phyloP scores from a whole-genome alignment of 2,329 filamentous ascomycete species.

The Talaromyces sp. region DNA sequence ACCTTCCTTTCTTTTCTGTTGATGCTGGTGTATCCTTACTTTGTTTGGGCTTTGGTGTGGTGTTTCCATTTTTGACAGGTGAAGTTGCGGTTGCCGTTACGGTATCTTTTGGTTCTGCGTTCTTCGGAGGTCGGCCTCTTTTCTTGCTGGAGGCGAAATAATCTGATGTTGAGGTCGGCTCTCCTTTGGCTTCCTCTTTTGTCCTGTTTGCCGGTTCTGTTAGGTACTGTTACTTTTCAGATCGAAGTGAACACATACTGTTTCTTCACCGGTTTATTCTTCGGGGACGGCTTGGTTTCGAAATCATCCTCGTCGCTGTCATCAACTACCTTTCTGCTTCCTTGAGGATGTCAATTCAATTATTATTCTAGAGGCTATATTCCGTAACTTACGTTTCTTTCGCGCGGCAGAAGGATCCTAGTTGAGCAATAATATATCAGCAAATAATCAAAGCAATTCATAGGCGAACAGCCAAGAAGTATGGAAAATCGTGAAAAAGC shows the following conservation, averaged over 20 bases:
- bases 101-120: constrained; percentile 19
- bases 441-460: not conserved
- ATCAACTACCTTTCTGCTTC: constrained; percentile 64
- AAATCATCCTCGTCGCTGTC: constrained; percentile 74
- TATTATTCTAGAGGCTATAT: not conserved
- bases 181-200: constrained; percentile 46
- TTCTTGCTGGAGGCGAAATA: constrained; percentile 59
- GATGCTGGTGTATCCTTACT: constrained; percentile 32
- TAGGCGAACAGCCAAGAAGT: not conserved
- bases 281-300: constrained; percentile 28
- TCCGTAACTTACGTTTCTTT: constrained; percentile 11
- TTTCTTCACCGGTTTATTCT: constrained; percentile 39
- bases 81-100: constrained; percentile 12
- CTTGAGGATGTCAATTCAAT: constrained; percentile 21
- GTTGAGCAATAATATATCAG: not conserved
- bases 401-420: constrained; percentile 14
- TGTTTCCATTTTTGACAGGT: constrained; percentile 17
- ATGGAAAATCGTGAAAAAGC: not conserved
- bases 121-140: constrained; percentile 44
- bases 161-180: constrained; percentile 57
- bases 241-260: constrained; percentile 40
- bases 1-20: constrained; percentile 16
- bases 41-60: constrained; percentile 36
- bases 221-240: constrained; percentile 9
- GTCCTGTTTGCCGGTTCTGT: constrained; percentile 33